Base-by-base conservation (phyloP, 148 eudicot genomes). In the Cornus suecica region DNA sequence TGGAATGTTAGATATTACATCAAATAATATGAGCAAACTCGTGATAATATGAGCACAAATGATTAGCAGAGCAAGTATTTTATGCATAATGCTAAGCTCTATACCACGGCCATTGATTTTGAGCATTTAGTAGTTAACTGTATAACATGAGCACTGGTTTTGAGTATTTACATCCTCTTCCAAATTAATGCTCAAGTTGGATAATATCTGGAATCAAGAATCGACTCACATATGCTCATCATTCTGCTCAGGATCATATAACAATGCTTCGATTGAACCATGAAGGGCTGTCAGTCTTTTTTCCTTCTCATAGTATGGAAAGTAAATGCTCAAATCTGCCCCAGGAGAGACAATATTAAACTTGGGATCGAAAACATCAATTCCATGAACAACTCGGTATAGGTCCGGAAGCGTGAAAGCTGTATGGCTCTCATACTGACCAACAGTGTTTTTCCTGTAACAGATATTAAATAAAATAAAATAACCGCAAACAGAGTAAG, bases 311-410 rank as follows among this genome's bases (percentile, higher is more conserved):
- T 84, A 71, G 74, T 86, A 90, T 4, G 98, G 88, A 71, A 96
- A 96, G 79, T 96, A 96, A 66, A 96, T 96, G 45, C 74, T 8
- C 90, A 88, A 87, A 77, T 93, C 98, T 74, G 98, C 93, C 74
- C 98, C 99, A 15, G 99, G 99, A 25, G 99, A 96, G 63, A 96
- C 99, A 27, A 96, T 96, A 81, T 93, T 96, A 82, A 96, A 96
- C 86, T 96, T 96, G 25, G 99, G 94, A 84, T 96, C 98, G 76
- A 93, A 96, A 68, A 96, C 99, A 81, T 96, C 94, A 69, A 93
- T 84, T 63, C 99, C 99, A 45, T 96, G 98, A 62, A 96, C 99
- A 77, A 93, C 99, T 76, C 99, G 87, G 62, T 96, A 96, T 54
- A 90, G 81, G 68, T 89, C 93, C 32, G 99, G 99, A 80, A 96